phyloP scores from a whole-genome alignment of 2,329 filamentous ascomycete genomes.

The Penicillium decumbens region DNA sequence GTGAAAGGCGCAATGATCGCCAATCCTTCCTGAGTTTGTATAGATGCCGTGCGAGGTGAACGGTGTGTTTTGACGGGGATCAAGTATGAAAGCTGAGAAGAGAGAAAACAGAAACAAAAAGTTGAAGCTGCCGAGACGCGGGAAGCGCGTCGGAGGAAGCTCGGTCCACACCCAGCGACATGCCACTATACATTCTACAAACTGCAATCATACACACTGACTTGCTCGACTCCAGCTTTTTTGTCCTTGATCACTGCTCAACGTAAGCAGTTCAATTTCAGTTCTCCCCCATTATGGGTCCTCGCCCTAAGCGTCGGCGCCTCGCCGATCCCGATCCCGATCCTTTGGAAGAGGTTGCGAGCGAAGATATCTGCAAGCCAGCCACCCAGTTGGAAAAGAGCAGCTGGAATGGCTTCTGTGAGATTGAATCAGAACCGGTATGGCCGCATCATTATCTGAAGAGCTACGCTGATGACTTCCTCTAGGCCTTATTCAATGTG shows the following conservation, averaged over 20 bases:
- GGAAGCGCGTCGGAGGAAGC: constrained; percentile 26
- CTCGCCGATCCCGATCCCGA: constrained; percentile 21
- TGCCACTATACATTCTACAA: constrained; percentile 14
- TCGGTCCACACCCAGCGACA: constrained; percentile 18
- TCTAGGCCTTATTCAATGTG: constrained; percentile 74
- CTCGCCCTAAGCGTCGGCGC: constrained; percentile 29
- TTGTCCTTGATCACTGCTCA: not conserved
- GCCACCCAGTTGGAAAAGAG: constrained; percentile 39
- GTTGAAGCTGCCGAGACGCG: constrained; percentile 22
- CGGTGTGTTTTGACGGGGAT: not conserved
- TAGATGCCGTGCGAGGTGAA: not conserved
- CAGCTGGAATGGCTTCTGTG: constrained; percentile 50
- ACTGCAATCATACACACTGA: not conserved
- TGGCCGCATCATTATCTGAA: constrained; percentile 24
- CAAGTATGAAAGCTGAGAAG: not conserved
- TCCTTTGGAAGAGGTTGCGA: constrained; percentile 16
- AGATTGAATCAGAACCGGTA: constrained; percentile 87
- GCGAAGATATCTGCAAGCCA: constrained; percentile 27
- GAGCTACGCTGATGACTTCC: not conserved
- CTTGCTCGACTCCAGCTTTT: not conserved
- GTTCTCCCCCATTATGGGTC: constrained; percentile 23
- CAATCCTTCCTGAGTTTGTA: not conserved
- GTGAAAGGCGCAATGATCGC: not conserved
- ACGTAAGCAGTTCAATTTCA: not conserved
- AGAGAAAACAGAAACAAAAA: constrained; percentile 19